These are phyloP conservation scores for Austropuccinia psidii DNA, from an alignment of 1,284 basidiomycete genomes.

Conservation along the genomic window DNA sequence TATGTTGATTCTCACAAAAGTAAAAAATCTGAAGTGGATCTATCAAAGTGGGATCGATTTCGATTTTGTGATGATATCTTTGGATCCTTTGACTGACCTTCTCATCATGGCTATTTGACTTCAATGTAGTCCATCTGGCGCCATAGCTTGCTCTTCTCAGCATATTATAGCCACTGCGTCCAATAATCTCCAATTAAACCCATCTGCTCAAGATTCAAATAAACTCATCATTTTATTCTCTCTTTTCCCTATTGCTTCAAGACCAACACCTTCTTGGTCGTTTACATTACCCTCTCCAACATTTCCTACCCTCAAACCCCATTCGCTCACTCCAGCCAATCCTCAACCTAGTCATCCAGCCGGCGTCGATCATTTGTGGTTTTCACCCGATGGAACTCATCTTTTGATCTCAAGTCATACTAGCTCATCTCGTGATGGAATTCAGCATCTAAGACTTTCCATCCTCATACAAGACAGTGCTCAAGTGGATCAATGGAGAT, in stretches of 20 bases:
- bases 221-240: neutral
- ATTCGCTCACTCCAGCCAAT: neutral
- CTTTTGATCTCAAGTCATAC: constrained; percentile 4
- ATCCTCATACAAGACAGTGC: neutral
- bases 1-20: too few species aligned
- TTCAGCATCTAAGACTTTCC: neutral
- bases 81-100: too few species aligned
- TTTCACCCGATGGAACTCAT: constrained; percentile 3
- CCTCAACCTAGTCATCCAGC: neutral
- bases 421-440: neutral
- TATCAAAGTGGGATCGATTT: too few species aligned
- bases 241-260: neutral
- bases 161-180: neutral
- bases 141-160: constrained; percentile 2
- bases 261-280: neutral
- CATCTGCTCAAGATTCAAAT: neutral
- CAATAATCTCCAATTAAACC: neutral
- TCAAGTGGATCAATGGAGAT: neutral
- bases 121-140: too few species aligned
- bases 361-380: neutral
- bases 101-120: too few species aligned
- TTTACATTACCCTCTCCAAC: neutral
- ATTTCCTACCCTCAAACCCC: neutral
- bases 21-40: too few species aligned
- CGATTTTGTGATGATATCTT: too few species aligned